These are phyloP conservation scores for Coemansia sp. DNA, from an alignment of 192 early-diverging fungal genomes.

Conservation along the genomic window DNA sequence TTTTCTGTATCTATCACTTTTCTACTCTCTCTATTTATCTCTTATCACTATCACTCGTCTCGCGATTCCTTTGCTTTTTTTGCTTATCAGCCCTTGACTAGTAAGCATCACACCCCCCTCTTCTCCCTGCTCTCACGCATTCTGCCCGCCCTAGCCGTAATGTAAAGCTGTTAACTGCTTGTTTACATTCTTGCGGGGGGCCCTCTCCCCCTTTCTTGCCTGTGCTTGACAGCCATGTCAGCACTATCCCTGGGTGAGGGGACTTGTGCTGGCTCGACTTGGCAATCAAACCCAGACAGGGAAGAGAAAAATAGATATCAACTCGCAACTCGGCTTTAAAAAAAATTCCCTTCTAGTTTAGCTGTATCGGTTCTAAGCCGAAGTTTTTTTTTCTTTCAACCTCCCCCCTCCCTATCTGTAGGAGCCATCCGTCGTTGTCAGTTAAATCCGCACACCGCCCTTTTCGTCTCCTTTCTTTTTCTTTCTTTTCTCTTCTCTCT, in stretches of 20 bases:
- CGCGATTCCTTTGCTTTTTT: not conserved
- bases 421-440: not conserved
- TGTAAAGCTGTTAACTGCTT: constrained; percentile 36
- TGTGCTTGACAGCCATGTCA: not conserved
- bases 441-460: not conserved
- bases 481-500: constrained; percentile 1
- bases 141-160: not conserved
- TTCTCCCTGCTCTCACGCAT: constrained; percentile 17
- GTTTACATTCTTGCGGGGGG: constrained; percentile 11
- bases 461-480: not conserved
- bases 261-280: not conserved
- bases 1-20: not conserved
- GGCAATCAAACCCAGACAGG: constrained; percentile 1
- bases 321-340: constrained; percentile 3
- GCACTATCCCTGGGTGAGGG: not conserved
- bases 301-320: not conserved
- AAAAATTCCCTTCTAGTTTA: not conserved
- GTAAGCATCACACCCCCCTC: not conserved
- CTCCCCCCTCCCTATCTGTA: not conserved
- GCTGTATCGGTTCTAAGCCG: not conserved
- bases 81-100: not conserved
- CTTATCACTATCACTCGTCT: constrained; percentile 1
- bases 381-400: not conserved
- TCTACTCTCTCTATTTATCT: not conserved
- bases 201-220: not conserved